Base-by-base conservation (phyloP, 1,284 basidiomycete species). In the Ustilago cynodontis region DNA sequence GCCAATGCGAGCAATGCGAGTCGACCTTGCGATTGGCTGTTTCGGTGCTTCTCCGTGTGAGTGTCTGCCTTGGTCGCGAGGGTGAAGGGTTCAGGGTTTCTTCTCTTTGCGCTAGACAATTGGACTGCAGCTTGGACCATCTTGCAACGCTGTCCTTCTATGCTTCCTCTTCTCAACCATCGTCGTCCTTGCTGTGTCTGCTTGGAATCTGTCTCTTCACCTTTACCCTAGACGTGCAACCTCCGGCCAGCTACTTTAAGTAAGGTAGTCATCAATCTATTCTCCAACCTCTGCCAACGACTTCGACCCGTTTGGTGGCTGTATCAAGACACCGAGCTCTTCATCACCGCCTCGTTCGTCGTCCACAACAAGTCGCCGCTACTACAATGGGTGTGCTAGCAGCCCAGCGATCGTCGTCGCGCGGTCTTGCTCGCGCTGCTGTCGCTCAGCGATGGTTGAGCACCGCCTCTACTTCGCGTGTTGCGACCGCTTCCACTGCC, bases 351-450 rank as follows among this genome's bases (percentile, higher is more conserved):
- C 26, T 43, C 8, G 55, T 53, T n/a, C 45, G 9, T 26, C 51
- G 20, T n/a, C 14, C 16, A 39, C 35, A 39, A 37, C 35, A 22
- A 53, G 16, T 55, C 33, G 22, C 35, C 33, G 18, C 16, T 20
- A 66, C 16, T 20, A 66, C 18, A 47, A 72, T 72, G 70, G 70
- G 70, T 39, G 60, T 72, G 70, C 70, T 72, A 45, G 70, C 60
- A 52, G 70, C 70, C 54, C 70, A 67, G 60, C 70, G 70, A 67
- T 72, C 70, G 39, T 63, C 70, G 16, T 62, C 70, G 47, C 70
- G 70, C 65, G 61, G 60, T 50, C 70, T 72, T 22, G 70, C 70
- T 37, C 65, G 70, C 50, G 61, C 70, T 53, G 53, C 64, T 53
- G 35, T 67, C 60, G 65, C 70, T 43, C 70, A 72, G 57, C 64